Evolutionary conservation across 768 basidiomycete genomes (phyloP).

Genomic region (Trametes gibbosa): DNA sequence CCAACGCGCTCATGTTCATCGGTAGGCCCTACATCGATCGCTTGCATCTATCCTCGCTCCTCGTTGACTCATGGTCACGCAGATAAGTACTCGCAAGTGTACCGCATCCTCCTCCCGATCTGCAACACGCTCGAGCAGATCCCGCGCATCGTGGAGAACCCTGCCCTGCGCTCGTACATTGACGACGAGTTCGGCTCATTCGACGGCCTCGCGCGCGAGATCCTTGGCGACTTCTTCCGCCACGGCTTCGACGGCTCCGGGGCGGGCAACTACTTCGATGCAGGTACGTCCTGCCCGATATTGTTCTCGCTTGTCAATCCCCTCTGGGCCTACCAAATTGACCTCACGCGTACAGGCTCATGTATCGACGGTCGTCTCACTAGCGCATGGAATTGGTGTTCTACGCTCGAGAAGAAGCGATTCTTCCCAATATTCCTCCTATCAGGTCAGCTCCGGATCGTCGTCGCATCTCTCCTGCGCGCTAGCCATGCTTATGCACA

Average conservation of each 20-base stretch:
- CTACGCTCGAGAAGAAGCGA: slow-evolving; percentile 79
- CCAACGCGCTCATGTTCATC: slow-evolving; percentile 85
- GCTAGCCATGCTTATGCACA: slow-evolving; percentile 3
- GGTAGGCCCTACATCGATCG: slow-evolving; percentile 32
- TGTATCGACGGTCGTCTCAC: slow-evolving; percentile 83
- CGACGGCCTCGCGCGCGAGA: slow-evolving; percentile 66
- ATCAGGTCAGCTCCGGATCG: slow-evolving; percentile 48
- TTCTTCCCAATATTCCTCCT: slow-evolving; percentile 80
- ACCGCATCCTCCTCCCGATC: slow-evolving; percentile 84
- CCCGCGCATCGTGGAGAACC: slow-evolving; percentile 60
- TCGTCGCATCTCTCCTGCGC: background rate
- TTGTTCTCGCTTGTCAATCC: no score
- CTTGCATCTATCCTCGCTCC: background rate
- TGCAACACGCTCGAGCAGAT: slow-evolving; percentile 80
- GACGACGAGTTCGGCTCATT: slow-evolving; percentile 79
- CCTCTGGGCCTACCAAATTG: no score
- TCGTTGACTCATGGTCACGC: background rate
- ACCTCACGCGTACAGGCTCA: slow-evolving; percentile 39
- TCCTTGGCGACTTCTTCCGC: slow-evolving; percentile 80
- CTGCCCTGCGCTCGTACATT: slow-evolving; percentile 71
- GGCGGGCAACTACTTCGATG: slow-evolving; percentile 90
- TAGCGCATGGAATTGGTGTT: slow-evolving; percentile 93
- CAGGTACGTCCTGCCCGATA: slow-evolving; percentile 33
- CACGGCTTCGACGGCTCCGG: slow-evolving; percentile 89
- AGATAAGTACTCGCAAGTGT: slow-evolving; percentile 91